Evolutionary conservation across 2,329 filamentous ascomycete genomes (phyloP).

Genomic region (Sporothrix variecibatus): DNA sequence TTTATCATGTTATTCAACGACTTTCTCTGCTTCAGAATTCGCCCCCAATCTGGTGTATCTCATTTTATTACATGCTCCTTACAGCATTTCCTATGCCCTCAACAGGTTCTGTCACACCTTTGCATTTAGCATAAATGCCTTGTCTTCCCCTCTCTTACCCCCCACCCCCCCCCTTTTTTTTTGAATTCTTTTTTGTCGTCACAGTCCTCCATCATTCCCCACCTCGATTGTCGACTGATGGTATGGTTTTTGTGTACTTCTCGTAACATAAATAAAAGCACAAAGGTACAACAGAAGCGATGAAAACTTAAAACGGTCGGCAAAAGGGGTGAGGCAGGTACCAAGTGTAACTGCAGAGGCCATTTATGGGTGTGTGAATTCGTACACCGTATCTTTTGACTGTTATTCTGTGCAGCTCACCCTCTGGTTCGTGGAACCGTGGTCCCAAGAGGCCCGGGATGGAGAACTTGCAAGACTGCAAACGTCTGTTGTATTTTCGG

Average conservation of each 20-base stretch:
- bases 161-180: background rate
- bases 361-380: background rate
- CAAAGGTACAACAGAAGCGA: background rate
- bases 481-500: background rate
- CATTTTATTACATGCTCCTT: background rate
- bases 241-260: background rate
- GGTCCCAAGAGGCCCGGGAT: background rate
- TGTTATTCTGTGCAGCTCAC: background rate
- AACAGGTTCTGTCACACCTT: constrained; percentile 15
- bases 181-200: background rate
- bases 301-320: background rate
- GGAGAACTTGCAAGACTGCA: background rate
- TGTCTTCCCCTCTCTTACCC: constrained; percentile 11
- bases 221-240: background rate
- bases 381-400: background rate
- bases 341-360: background rate
- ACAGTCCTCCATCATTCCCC: background rate
- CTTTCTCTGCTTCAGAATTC: background rate
- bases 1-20: background rate
- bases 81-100: background rate
- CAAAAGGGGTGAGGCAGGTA: background rate
- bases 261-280: background rate
- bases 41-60: background rate
- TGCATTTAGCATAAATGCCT: constrained; percentile 23
- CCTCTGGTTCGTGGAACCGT: constrained; percentile 2